A percentile compares a stretch with the other conserved stretches of the same genome.
phyloP scores from a whole-genome alignment of 1,139 yeast species.

The Hyphopichia wangnamkhiaoensis region DNA sequence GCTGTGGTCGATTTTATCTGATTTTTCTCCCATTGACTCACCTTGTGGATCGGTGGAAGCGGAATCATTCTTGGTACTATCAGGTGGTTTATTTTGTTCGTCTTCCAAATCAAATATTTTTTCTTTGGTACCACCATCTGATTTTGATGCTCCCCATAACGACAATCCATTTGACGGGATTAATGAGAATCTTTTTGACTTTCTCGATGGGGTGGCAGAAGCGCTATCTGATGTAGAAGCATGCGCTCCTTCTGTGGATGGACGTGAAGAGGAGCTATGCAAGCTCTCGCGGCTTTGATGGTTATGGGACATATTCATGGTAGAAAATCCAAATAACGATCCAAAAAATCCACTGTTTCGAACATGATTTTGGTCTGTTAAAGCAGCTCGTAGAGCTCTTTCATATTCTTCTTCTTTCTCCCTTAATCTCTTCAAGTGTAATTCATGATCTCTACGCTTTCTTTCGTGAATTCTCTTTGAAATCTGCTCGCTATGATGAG shows the following conservation, averaged over 20 bases:
- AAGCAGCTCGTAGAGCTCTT: slow-evolving; percentile 26
- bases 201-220: slow-evolving; percentile 1
- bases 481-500: slow-evolving; percentile 43
- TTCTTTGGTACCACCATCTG: not conserved
- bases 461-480: slow-evolving; percentile 42
- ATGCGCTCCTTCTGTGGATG: not conserved
- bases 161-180: slow-evolving; percentile 14
- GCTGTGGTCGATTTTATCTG: not conserved
- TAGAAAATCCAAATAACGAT: slow-evolving; percentile 25
- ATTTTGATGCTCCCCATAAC: slow-evolving; percentile 2
- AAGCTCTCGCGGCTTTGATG: slow-evolving; percentile 4
- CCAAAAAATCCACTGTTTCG: slow-evolving; percentile 30
- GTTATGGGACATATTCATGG: slow-evolving; percentile 6
- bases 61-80: not conserved
- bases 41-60: not conserved
- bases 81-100: slow-evolving; percentile 2
- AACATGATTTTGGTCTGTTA: slow-evolving; percentile 19
- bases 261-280: slow-evolving; percentile 1
- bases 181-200: slow-evolving; percentile 19
- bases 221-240: not conserved
- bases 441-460: slow-evolving; percentile 42
- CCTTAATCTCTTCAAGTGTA: slow-evolving; percentile 35
- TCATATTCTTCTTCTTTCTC: slow-evolving; percentile 46
- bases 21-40: no score
- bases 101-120: not conserved